Conservation (phyloP, 805 yeast genomes). For the Kregervanrija delftensis region DNA sequence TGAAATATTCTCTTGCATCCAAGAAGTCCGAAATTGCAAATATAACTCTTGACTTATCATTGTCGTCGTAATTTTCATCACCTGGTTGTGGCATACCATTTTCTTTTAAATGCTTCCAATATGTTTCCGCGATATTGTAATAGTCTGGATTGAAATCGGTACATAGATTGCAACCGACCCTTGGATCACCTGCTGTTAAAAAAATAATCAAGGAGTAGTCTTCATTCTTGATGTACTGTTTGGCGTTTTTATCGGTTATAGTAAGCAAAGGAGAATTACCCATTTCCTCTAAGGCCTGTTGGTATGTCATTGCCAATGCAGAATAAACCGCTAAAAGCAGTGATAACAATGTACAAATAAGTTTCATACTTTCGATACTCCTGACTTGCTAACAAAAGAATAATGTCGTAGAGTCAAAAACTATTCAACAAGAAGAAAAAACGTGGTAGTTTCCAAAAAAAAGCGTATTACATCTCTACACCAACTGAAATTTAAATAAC, state of each 20-base stretch:
- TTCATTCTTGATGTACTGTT: constrained; percentile 48
- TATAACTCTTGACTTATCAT: constrained; percentile 31
- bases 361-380: too few relatives aligned
- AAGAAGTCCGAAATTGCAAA: constrained; percentile 72
- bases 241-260: constrained; percentile 56
- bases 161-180: constrained; percentile 76
- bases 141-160: constrained; percentile 59
- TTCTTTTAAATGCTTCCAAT: constrained; percentile 32
- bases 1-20: constrained; percentile 47
- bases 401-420: too few relatives aligned
- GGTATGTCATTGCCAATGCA: constrained; percentile 15
- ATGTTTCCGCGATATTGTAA: constrained; percentile 54
- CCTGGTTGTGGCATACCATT: constrained; percentile 49
- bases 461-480: too few relatives aligned
- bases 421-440: too few relatives aligned
- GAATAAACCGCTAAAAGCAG: too few relatives aligned
- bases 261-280: constrained; percentile 11
- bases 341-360: too few relatives aligned
- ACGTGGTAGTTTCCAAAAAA: too few relatives aligned
- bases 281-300: constrained; percentile 9
- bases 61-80: constrained; percentile 28
- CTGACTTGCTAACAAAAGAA: too few relatives aligned
- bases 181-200: constrained; percentile 67
- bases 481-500: too few relatives aligned
- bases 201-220: constrained; percentile 61